These are phyloP conservation scores for Dothideomycetes sp. DNA, from an alignment of 2,329 filamentous ascomycete genomes.

Conservation along the genomic window DNA sequence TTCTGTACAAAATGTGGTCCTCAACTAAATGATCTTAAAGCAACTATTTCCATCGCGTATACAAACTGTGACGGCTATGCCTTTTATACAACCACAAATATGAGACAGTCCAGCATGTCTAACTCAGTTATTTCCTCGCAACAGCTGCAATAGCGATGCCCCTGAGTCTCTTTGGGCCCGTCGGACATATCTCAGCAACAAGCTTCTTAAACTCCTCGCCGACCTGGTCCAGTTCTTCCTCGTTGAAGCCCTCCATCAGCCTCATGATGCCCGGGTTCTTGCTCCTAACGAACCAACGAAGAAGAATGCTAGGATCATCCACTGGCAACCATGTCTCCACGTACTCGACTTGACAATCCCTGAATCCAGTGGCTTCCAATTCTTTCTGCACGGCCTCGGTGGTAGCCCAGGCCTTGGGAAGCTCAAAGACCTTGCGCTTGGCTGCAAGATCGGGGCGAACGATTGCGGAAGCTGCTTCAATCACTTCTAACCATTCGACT, in stretches of 20 bases:
- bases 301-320: neutral
- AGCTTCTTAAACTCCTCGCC: neutral
- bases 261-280: constrained; percentile 3
- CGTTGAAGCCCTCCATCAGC: neutral
- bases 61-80: too few species aligned
- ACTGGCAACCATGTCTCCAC: constrained; percentile 6
- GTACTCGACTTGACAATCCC: constrained; percentile 13
- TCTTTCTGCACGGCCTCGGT: constrained; percentile 12
- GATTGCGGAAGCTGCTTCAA: constrained; percentile 11
- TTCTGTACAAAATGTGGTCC: too few species aligned
- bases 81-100: too few species aligned
- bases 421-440: constrained; percentile 6
- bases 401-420: constrained; percentile 17
- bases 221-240: neutral
- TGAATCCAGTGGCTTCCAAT: constrained; percentile 18
- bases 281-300: neutral
- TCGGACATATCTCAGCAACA: neutral
- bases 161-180: neutral
- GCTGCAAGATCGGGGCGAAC: constrained; percentile 13
- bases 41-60: too few species aligned
- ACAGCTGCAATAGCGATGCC: neutral
- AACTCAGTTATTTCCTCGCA: neutral
- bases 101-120: too few species aligned
- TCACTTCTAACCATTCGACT: constrained; percentile 18
- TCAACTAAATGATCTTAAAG: too few species aligned